These are phyloP conservation scores for Gillenia trifoliata DNA, from an alignment of 306 rosid genomes.

Conservation along the genomic window DNA sequence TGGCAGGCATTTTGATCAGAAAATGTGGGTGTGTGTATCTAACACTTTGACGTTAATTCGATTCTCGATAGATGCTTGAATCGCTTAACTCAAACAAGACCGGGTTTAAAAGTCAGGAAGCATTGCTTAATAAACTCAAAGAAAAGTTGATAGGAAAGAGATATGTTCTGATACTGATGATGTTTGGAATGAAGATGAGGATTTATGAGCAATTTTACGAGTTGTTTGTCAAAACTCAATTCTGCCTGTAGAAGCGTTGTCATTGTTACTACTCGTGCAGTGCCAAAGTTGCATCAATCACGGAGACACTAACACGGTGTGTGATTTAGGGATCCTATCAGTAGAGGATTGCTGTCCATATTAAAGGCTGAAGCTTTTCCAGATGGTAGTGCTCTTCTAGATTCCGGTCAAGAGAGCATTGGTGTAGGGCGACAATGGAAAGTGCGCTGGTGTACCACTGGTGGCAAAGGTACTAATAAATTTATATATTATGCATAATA, in stretches of 20 bases:
- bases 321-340: too few species aligned
- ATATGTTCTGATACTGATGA: constrained; percentile 27
- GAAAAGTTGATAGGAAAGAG: constrained; percentile 1
- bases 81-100: background rate
- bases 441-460: too few species aligned
- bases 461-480: too few species aligned
- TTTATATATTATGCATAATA: too few species aligned
- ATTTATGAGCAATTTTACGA: background rate
- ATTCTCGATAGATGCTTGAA: constrained; percentile 9
- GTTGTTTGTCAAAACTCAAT: constrained; percentile 3
- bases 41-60: background rate
- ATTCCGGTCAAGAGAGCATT: too few species aligned
- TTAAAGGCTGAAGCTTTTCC: too few species aligned
- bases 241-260: background rate
- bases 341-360: too few species aligned
- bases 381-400: too few species aligned
- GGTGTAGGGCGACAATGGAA: too few species aligned
- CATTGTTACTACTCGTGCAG: constrained; percentile 11
- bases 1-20: background rate
- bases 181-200: constrained; percentile 14
- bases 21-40: constrained; percentile 25
- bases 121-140: background rate
- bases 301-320: background rate
- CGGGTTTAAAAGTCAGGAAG: background rate
- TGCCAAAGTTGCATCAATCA: background rate